These are phyloP conservation scores for Pseudohalonectria lignicola DNA, from an alignment of 2,329 filamentous ascomycete genomes.

Conservation along the genomic window DNA sequence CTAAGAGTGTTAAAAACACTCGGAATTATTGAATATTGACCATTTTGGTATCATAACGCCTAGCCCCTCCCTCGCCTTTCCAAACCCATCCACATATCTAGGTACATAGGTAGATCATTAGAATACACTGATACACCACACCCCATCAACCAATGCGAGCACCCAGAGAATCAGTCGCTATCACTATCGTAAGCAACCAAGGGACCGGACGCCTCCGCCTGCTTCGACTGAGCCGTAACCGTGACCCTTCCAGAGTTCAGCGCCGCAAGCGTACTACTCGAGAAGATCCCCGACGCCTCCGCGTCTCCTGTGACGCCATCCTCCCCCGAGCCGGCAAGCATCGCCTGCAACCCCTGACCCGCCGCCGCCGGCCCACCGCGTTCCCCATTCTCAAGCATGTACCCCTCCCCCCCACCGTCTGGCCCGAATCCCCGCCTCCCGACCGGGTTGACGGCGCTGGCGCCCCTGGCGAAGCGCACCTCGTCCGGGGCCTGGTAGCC, in stretches of 20 bases:
- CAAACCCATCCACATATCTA: too few relatives aligned
- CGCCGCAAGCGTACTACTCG: constrained; percentile 69
- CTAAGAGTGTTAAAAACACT: background rate
- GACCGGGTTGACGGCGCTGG: constrained; percentile 50
- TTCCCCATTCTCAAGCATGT: constrained; percentile 48
- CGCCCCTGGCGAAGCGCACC: constrained; percentile 79
- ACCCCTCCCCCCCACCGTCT: constrained; percentile 35
- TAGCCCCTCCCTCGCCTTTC: background rate
- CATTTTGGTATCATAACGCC: background rate
- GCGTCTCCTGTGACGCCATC: constrained; percentile 31
- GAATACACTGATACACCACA: too few relatives aligned
- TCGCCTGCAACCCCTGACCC: background rate
- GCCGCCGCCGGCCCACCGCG: too few relatives aligned
- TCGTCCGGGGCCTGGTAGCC: constrained; percentile 93
- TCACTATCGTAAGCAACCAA: constrained; percentile 87
- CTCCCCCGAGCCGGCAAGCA: background rate
- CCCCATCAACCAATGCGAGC: too few relatives aligned
- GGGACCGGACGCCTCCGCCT: constrained; percentile 49
- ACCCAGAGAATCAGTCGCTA: constrained; percentile 22
- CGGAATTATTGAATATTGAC: background rate
- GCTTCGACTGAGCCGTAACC: constrained; percentile 40
- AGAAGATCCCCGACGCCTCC: constrained; percentile 56
- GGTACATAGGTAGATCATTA: too few relatives aligned
- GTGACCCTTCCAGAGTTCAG: constrained; percentile 49
- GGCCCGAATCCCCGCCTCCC: constrained; percentile 50